phyloP scores from a whole-genome alignment of 23 red algal genomes.

The Pyropia yezoensis region DNA sequence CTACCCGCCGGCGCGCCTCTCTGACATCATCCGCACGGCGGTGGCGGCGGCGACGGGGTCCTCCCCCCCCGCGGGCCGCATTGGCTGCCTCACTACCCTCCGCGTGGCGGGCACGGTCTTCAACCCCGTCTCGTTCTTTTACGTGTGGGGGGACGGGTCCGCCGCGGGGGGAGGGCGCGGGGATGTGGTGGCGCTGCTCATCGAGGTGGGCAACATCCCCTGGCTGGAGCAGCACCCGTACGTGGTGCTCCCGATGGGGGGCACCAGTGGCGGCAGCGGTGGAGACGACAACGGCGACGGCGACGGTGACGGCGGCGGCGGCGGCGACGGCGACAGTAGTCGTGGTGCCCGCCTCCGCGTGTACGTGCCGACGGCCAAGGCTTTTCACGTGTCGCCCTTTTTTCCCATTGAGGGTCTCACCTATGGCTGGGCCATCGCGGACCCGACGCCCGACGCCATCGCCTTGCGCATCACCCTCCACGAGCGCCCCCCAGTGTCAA shows the following conservation, averaged over 20 bases:
- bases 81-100: conserved; percentile 71
- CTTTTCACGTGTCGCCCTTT: conserved; percentile 99
- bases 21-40: conserved; percentile 15
- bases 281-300: not conserved
- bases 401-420: conserved; percentile 52
- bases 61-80: conserved; percentile 32
- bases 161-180: not conserved
- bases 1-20: conserved; percentile 20
- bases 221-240: conserved; percentile 98
- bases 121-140: conserved; percentile 93
- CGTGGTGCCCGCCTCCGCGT: conserved; percentile 1
- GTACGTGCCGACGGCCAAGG: conserved; percentile 41
- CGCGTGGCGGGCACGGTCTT: conserved; percentile 77
- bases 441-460: conserved; percentile 6
- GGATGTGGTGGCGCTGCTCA: conserved; percentile 57
- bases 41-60: conserved; percentile 36
- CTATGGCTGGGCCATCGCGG: conserved; percentile 66
- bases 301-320: not conserved
- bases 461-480: no score
- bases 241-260: conserved; percentile 16
- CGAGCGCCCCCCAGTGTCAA: no score
- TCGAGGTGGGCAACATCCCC: conserved; percentile 90
- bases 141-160: conserved; percentile 50
- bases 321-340: not conserved
- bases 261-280: not conserved